Percentiles rank a stretch among this genome's conserved stretches.
Conservation (phyloP, 2,329 filamentous ascomycete genomes). For the Paecilomyces formosus region DNA sequence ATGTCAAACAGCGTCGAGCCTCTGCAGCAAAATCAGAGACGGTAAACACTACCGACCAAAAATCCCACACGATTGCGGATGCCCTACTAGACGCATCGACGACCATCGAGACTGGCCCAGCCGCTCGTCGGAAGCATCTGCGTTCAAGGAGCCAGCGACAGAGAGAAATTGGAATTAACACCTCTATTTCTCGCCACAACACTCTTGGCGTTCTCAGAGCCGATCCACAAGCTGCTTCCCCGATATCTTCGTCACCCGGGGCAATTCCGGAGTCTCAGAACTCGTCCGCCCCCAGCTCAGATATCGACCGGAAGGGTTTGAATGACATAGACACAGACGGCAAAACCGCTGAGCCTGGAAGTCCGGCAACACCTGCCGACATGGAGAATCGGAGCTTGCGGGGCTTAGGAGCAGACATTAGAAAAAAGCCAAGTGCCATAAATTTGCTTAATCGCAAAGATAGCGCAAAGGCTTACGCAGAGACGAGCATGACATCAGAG, state of each 20-base stretch:
- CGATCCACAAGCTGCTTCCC: conserved; percentile 23
- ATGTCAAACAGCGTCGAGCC: conserved; percentile 36
- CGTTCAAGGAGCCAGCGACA: conserved; percentile 34
- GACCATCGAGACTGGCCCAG: conserved; percentile 63
- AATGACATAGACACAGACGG: conserved; percentile 9
- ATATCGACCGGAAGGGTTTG: conserved; percentile 25
- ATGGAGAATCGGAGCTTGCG: conserved; percentile 20
- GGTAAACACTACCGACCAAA: conserved; percentile 30
- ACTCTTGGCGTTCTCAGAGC: conserved; percentile 15
- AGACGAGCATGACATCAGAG: conserved; percentile 56
- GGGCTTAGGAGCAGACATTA: conserved; percentile 20
- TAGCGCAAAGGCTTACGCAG: conserved; percentile 53
- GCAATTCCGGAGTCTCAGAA: conserved; percentile 21
- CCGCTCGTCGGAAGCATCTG: conserved; percentile 38
- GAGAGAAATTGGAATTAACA: conserved; percentile 18
- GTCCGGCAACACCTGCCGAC: conserved; percentile 22
- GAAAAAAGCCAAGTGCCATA: conserved; percentile 48
- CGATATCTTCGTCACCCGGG: conserved; percentile 29
- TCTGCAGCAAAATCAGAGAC: conserved; percentile 18
- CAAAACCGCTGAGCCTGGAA: conserved; percentile 19
- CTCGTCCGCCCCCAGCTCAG: conserved; percentile 26
- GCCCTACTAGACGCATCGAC: conserved; percentile 87
- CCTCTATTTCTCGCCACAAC: conserved; percentile 11
- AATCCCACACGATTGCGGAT: conserved; percentile 74
- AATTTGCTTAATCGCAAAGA: conserved; percentile 54